Evolutionary conservation across 306 rosid species (phyloP).

Genomic region (Cucurbita argyrosperma): DNA sequence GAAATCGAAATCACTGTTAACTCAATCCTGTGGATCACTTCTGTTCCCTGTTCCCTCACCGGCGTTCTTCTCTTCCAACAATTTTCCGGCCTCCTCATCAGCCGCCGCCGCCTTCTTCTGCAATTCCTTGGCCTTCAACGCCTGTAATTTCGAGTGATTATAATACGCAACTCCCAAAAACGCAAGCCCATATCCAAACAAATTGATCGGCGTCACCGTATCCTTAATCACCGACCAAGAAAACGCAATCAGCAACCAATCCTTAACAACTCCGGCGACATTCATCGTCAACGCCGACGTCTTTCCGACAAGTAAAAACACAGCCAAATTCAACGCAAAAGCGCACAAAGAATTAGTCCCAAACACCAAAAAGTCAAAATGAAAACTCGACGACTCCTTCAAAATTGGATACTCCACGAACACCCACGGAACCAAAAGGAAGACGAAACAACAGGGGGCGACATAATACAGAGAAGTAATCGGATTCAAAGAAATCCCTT

Average conservation of each 20-base stretch:
- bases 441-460: conserved; percentile 47
- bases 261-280: conserved; percentile 65
- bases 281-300: conserved; percentile 67
- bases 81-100: conserved; percentile 43
- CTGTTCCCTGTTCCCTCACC: conserved; percentile 36
- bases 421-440: conserved; percentile 45
- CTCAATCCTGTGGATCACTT: conserved; percentile 26
- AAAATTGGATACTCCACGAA: conserved; percentile 44
- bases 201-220: conserved; percentile 46
- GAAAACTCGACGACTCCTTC: conserved; percentile 31
- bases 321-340: conserved; percentile 50
- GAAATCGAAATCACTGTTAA: neutral
- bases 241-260: conserved; percentile 57
- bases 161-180: conserved; percentile 58
- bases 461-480: conserved; percentile 54
- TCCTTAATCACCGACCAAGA: conserved; percentile 69
- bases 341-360: conserved; percentile 63
- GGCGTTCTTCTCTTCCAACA: conserved; percentile 39
- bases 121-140: conserved; percentile 47
- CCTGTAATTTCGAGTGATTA: conserved; percentile 51
- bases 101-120: conserved; percentile 35
- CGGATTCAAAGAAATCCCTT: conserved; percentile 54
- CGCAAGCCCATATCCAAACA: conserved; percentile 58
- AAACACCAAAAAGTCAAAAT: conserved; percentile 32
- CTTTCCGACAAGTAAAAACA: conserved; percentile 54